Base-by-base conservation (phyloP, 805 yeast species). In the Metschnikowia vanudenii region DNA sequence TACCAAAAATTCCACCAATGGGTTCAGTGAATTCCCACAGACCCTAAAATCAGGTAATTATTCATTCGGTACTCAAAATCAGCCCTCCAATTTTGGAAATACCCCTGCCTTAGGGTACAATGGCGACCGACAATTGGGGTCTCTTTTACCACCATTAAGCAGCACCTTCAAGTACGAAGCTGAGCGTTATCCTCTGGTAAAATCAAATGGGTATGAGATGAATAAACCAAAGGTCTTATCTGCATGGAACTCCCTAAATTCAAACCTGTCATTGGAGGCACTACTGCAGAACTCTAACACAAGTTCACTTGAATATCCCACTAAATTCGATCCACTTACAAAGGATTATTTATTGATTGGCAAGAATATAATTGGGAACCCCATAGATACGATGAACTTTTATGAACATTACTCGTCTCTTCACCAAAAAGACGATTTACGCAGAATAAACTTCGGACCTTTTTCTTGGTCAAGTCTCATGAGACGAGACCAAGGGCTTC, bases 391-490 rank as follows among this genome's bases (percentile, higher is more conserved):
- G 3, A 55, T 60, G 41, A 59, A 54, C 31, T 53, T 59, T 33
- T 59, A 49, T 36, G 62, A 59, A 35, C 50, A 52, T 13, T 57
- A 67, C 45, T 54, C 67, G 26, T 56, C 74, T 0, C 46, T 68
- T 2, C 64, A 64, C 45, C 54, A 62, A 8, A 64, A 61, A 38
- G 68, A 62, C 18, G 59, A 58, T 4, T 46, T 56, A 24, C 52
- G 68, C n/a, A 56, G 71, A 38, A 56, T 67, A 4, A 60, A 62
- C 31, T 65, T 59, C 49, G 76, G 75, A 3, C 75, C 75, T 0
- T 65, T 69, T 34, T 59, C 71, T 2, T 69, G 73, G 71, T 56
- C 67, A 1, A 62, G 73, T 10, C 41, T 68, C 4, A 64, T 69
- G 70, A 58, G 57, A 41, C 57, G 64, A 41, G 76, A 71, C 43